A percentile compares a stretch with the other conserved stretches of the same genome.
phyloP scores from a whole-genome alignment of 805 yeast species.

The Metschnikowia dekortorum region DNA sequence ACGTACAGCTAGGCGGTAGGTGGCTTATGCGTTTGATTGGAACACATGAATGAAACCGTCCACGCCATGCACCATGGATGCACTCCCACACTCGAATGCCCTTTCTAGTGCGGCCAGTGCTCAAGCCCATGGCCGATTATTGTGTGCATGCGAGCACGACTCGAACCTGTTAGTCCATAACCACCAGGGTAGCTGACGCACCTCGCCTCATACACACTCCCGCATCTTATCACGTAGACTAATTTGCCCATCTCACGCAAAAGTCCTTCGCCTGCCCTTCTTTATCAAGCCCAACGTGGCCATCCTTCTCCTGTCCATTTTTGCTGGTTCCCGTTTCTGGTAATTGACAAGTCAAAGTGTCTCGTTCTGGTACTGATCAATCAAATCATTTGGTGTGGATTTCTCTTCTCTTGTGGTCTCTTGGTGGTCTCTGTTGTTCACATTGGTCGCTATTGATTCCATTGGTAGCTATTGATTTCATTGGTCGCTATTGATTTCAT shows the following conservation, averaged over 20 bases:
- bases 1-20: background rate
- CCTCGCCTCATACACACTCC: background rate
- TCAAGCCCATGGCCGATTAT: background rate
- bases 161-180: background rate
- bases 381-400: no score
- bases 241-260: background rate
- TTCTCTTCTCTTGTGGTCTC: no score
- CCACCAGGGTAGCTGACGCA: constrained; percentile 4
- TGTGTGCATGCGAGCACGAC: constrained; percentile 2
- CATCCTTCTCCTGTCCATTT: background rate
- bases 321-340: background rate
- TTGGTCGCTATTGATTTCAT: no score
- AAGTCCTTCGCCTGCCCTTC: background rate
- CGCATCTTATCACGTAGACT: constrained; percentile 2
- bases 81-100: background rate
- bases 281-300: background rate
- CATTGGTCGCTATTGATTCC: no score
- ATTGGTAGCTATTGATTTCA: no score
- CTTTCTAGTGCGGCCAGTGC: background rate
- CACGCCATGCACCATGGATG: background rate
- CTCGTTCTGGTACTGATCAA: no score
- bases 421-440: no score
- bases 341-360: no score
- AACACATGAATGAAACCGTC: background rate
- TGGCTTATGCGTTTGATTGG: background rate